phyloP scores from a whole-genome alignment of 106 monocot genomes.

The Hemerocallis citrina region DNA sequence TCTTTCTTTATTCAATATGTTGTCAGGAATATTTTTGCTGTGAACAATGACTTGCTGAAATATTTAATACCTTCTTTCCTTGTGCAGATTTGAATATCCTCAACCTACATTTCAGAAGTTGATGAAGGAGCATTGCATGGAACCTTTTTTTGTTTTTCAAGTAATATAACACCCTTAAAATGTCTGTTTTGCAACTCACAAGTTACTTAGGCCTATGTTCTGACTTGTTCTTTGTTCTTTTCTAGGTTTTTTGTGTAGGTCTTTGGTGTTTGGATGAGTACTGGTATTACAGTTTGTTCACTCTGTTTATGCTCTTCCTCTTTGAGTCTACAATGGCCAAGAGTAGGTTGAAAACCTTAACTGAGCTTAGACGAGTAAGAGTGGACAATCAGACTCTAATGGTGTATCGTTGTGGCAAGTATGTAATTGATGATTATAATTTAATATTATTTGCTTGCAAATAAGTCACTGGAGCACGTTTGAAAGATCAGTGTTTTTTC shows the following conservation, averaged over 20 bases:
- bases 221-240: constrained; percentile 6
- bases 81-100: constrained; percentile 93
- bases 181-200: background rate
- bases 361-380: constrained; percentile 95
- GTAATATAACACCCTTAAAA: background rate
- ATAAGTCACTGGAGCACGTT: background rate
- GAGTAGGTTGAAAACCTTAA: constrained; percentile 86
- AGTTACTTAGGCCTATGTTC: background rate
- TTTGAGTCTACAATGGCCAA: constrained; percentile 99
- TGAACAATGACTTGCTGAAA: background rate
- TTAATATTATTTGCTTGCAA: constrained; percentile 1
- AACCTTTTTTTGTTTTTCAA: constrained; percentile 99
- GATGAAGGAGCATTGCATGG: constrained; percentile 97
- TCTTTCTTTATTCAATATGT: background rate
- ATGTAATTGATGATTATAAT: constrained; percentile 6
- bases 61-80: constrained; percentile 1
- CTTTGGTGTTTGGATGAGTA: constrained; percentile 99
- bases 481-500: constrained; percentile 3
- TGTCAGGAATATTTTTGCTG: background rate
- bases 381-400: constrained; percentile 77
- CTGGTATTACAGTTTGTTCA: constrained; percentile 98
- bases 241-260: constrained; percentile 94
- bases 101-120: constrained; percentile 94
- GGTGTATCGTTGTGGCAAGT: constrained; percentile 93
- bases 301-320: constrained; percentile 93